Evolutionary conservation across 805 yeast species (phyloP).

Genomic region (Limtongia smithiae): DNA sequence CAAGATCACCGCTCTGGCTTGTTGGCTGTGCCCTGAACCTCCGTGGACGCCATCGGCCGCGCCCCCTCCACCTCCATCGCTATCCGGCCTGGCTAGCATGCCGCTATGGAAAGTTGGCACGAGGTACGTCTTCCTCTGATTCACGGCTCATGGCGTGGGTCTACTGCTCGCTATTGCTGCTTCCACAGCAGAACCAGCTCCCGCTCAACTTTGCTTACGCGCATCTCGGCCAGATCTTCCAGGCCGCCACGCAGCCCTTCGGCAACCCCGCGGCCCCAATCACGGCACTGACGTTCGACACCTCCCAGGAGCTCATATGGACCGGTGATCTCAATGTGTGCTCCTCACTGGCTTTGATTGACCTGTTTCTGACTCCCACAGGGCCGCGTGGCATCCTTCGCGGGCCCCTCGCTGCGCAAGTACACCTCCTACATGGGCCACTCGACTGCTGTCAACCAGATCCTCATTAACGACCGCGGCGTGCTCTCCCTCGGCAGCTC

Average conservation of each 20-base stretch:
- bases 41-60: too few species aligned
- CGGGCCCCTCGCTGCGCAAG: slow-evolving; percentile 48
- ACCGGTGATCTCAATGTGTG: slow-evolving; percentile 62
- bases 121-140: slow-evolving; percentile 20
- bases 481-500: slow-evolving; percentile 53
- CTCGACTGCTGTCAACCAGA: slow-evolving; percentile 47
- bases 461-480: slow-evolving; percentile 56
- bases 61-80: too few species aligned
- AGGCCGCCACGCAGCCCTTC: slow-evolving; percentile 17
- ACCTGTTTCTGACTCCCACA: not conserved
- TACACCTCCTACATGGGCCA: slow-evolving; percentile 61
- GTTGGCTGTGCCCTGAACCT: too few species aligned
- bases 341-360: not conserved
- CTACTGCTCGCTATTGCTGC: too few species aligned
- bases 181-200: too few species aligned
- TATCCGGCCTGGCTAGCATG: too few species aligned
- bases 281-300: slow-evolving; percentile 55
- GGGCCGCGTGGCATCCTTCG: slow-evolving; percentile 44
- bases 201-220: too few species aligned
- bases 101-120: slow-evolving; percentile 29
- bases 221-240: slow-evolving; percentile 21
- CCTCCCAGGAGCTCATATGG: slow-evolving; percentile 77
- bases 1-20: too few species aligned
- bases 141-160: too few species aligned
- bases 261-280: slow-evolving; percentile 19